Base-by-base conservation (phyloP, 2,329 filamentous ascomycete species). In the Beauveria sp. region DNA sequence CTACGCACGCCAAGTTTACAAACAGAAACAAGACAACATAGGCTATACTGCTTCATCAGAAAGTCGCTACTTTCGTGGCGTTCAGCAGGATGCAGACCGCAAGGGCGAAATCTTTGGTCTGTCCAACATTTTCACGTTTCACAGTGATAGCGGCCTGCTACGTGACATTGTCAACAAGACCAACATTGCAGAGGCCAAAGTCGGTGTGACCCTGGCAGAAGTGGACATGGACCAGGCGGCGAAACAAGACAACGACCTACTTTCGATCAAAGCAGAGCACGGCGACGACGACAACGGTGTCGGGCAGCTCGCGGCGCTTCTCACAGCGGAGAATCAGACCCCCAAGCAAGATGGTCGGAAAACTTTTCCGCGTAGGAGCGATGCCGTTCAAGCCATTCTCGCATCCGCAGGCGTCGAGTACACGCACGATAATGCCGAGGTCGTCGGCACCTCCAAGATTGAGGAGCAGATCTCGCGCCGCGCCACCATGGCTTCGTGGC, bases 1-100 rank as follows among this genome's bases (percentile, higher is more conserved):
- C n/a, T n/a, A n/a, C n/a, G n/a, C n/a, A n/a, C n/a, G n/a, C n/a
- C 94, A 99, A 69, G 94, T 99, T 44, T 99, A 99, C 80, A 99
- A 99, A 73, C 94, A 99, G 70, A 94, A 99, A 69, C 94, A 97
- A 75, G 93, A 94, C 28, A 97, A 97, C 69, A 97, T 99, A 62
- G 94, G 91, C 1, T 97, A 99, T 73, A 96, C 88, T 40, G 94
- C 94, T 0, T 96, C 91, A 0, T 89, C 87, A 5, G 94, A 99
- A 73, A 86, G 94, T 3, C 86, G 94, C 2, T 99, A 99, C 73
- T 99, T 99, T 77, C 92, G 89, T 66, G 94, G 94, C 46, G 91
- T 97, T 0, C 93, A 97, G 74, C 88, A 96, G 64, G 85, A 91
- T 66, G 85, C 84, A 26, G 84, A 84, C 30, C 86, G 92, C 65